A percentile compares a stretch with the other conserved stretches of the same genome.
These are phyloP conservation scores for Salix arbutifolia DNA, from an alignment of 345 rosid genomes.

Conservation along the genomic window DNA sequence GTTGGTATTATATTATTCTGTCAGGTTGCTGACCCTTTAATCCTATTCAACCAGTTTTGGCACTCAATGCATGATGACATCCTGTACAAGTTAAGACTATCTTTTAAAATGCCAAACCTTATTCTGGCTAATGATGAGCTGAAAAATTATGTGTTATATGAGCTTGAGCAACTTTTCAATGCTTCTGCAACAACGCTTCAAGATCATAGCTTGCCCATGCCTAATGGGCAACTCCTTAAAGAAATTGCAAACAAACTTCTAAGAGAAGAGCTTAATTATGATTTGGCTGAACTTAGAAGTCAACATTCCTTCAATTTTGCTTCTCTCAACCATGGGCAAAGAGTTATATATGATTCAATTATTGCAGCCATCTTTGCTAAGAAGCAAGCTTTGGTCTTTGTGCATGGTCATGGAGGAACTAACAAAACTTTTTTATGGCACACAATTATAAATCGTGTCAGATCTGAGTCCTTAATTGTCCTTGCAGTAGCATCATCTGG, in stretches of 20 bases:
- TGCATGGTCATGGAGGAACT: slow-evolving; percentile 9
- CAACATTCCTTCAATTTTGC: neutral
- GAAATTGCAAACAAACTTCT: neutral
- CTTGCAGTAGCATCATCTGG: neutral
- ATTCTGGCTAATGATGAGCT: neutral
- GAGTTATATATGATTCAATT: neutral
- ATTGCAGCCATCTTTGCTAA: neutral
- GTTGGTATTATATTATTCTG: neutral
- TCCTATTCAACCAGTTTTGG: too few relatives aligned
- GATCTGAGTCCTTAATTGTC: neutral
- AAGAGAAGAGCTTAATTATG: neutral
- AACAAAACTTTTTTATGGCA: slow-evolving; percentile 7
- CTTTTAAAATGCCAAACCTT: neutral
- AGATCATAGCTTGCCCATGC: neutral
- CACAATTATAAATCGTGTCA: neutral
- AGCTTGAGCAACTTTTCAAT: neutral
- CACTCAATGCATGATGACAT: neutral
- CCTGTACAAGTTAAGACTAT: neutral
- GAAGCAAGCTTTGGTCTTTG: neutral
- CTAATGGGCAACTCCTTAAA: neutral
- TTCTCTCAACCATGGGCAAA: neutral
- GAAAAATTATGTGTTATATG: neutral
- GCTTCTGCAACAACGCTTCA: neutral
- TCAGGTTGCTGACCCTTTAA: neutral
- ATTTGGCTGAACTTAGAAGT: neutral